Evolutionary conservation across 106 monocot species (phyloP), one percentile per base, ranked within the genome.

Genomic region (Chionographis japonica): DNA sequence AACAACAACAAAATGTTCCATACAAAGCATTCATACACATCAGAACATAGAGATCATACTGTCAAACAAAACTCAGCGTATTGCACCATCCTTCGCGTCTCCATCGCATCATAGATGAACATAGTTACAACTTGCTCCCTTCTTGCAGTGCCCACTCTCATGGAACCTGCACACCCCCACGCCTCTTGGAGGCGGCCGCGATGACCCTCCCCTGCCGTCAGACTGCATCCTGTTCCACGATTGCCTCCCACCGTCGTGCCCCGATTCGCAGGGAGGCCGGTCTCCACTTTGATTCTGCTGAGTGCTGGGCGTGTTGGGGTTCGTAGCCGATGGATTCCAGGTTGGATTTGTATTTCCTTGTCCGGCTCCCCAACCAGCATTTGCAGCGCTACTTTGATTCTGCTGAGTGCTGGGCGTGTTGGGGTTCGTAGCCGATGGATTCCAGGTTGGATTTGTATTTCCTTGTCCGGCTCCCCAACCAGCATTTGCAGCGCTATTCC

Each of bases 91-190:
- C n/a, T n/a, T n/a, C n/a, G n/a, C n/a, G n/a, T n/a, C 38, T 42
- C 14, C 2, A 19, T n/a, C 17, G 37, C 27, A 71, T 74, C 46
- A 72, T 56, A 68, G 41, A 66, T 88, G 89, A 50, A 74, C 19
- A 63, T 60, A 85, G 51, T 75, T 85, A 57, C 89, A 85, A 36
- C 20, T 58, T 35, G 77, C 64, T 4, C 81, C 85, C 51, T 77
- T 89, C 67, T 56, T 85, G 85, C 89, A 89, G 64, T 74, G 74
- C 37, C 89, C 89, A 18, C 39, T 76, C 62, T 85, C 85, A 71
- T 74, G 79, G 73, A 64, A 83, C 50, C 12, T 58, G 65, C 82
- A 89, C 6, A 85, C 50, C 36, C 82, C 82, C 14, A 13, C 62
- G 7, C 62, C 41, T 65, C 62, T 62, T 2, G 60, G 50, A 8